phyloP scores from a whole-genome alignment of 441 rosid species.

The Erodium chrysanthum region DNA sequence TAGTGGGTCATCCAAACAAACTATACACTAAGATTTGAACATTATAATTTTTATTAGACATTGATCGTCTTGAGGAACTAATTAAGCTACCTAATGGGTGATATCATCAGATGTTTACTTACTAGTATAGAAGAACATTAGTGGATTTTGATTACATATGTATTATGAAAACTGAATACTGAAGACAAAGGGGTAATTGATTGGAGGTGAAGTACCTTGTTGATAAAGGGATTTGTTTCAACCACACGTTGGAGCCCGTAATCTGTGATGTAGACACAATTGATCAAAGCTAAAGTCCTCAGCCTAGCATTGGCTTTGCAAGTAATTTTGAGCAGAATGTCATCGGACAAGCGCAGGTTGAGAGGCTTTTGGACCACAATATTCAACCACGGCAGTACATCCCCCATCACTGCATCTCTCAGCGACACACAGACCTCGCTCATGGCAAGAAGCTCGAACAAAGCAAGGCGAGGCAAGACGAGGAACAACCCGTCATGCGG shows the following conservation, averaged over 20 bases:
- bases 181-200: no score
- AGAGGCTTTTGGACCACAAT: slow-evolving; percentile 31
- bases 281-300: slow-evolving; percentile 27
- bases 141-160: no score
- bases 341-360: slow-evolving; percentile 33
- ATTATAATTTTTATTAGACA: no score
- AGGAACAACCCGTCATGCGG: slow-evolving; percentile 53
- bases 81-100: no score
- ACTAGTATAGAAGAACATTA: not conserved
- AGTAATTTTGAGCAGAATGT: slow-evolving; percentile 29
- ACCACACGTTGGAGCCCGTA: slow-evolving; percentile 35
- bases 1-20: no score
- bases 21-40: no score
- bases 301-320: slow-evolving; percentile 41
- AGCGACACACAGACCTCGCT: slow-evolving; percentile 34
- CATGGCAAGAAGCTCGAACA: slow-evolving; percentile 40
- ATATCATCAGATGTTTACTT: no score
- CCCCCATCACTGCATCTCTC: slow-evolving; percentile 31
- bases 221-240: slow-evolving; percentile 35
- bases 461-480: slow-evolving; percentile 50
- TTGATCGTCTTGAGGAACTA: no score
- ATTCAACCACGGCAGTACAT: slow-evolving; percentile 38
- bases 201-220: slow-evolving; percentile 27
- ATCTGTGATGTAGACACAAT: slow-evolving; percentile 37
- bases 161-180: no score